These are phyloP conservation scores for Rossbeevera mucosa DNA, from an alignment of 768 basidiomycete genomes.

Conservation along the genomic window DNA sequence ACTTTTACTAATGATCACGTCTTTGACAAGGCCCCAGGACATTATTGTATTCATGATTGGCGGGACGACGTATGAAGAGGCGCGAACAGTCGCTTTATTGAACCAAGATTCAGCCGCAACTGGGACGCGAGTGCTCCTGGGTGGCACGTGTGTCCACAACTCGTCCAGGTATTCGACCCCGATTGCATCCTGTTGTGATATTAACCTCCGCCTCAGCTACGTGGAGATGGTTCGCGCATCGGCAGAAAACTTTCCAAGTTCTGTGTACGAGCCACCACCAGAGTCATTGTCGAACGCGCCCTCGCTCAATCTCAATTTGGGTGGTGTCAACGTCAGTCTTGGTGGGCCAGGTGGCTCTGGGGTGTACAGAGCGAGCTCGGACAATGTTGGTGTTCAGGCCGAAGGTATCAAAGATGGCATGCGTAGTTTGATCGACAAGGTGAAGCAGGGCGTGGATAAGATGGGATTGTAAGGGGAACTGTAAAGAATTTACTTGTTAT, in stretches of 20 bases:
- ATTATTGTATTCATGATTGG: conserved; percentile 96
- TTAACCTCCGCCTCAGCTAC: conserved; percentile 48
- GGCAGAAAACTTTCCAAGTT: conserved; percentile 53
- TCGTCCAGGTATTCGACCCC: conserved; percentile 66
- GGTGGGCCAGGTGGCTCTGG: conserved; percentile 83
- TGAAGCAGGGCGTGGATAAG: conserved; percentile 78
- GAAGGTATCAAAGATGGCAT: conserved; percentile 90
- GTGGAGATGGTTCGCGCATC: conserved; percentile 84
- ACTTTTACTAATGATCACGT: conserved; percentile 1
- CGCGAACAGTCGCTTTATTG: conserved; percentile 73
- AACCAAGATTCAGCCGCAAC: conserved; percentile 73
- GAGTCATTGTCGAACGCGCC: conserved; percentile 72
- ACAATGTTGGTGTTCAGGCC: conserved; percentile 69
- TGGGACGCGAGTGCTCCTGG: conserved; percentile 77
- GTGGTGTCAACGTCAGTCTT: conserved; percentile 88
- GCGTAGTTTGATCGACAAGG: conserved; percentile 80
- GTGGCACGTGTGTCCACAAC: conserved; percentile 94
- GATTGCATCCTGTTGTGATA: background rate
- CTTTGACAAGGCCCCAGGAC: conserved; percentile 73
- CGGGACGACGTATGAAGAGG: conserved; percentile 95
- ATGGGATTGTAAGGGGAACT: conserved; percentile 42
- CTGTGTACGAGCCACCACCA: conserved; percentile 71
- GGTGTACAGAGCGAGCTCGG: conserved; percentile 77
- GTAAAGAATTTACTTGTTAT: too few species aligned
- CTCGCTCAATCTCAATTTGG: conserved; percentile 85